Conservation (phyloP, 2,329 filamentous ascomycete species). For the Cadophora sp. region DNA sequence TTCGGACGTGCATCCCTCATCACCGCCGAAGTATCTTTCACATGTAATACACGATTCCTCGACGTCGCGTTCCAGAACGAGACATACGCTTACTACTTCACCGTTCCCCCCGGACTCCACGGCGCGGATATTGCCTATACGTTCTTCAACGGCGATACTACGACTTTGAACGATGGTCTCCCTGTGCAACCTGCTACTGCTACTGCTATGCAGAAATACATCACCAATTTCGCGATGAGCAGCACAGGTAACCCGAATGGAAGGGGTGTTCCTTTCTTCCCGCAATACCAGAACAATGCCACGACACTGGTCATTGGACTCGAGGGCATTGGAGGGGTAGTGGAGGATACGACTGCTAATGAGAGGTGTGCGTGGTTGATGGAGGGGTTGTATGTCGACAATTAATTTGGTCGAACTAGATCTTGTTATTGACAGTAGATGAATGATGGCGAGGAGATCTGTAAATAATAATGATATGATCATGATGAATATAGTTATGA, state of each 20-base stretch:
- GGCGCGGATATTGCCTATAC: constrained; percentile 59
- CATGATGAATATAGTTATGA: neutral
- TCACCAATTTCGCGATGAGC: constrained; percentile 46
- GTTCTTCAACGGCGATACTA: constrained; percentile 54
- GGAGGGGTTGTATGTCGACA: constrained; percentile 13
- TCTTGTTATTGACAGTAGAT: too few species aligned
- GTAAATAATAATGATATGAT: neutral
- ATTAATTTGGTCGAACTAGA: neutral
- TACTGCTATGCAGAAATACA: constrained; percentile 47
- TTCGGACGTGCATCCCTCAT: constrained; percentile 52
- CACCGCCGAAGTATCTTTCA: constrained; percentile 53
- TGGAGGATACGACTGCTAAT: constrained; percentile 42
- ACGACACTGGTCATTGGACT: constrained; percentile 25
- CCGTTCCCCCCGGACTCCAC: constrained; percentile 56
- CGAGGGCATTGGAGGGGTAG: constrained; percentile 29
- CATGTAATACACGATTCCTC: constrained; percentile 59
- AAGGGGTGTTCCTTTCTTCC: constrained; percentile 36
- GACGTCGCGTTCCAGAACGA: constrained; percentile 53
- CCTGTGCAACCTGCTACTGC: constrained; percentile 46
- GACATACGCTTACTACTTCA: constrained; percentile 58
- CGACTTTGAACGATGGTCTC: constrained; percentile 33
- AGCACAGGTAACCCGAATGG: constrained; percentile 44
- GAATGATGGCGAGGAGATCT: neutral
- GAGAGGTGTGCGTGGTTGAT: constrained; percentile 42
- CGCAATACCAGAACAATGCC: constrained; percentile 34